Percentiles rank a stretch among this genome's conserved stretches.
Evolutionary conservation across 2,329 filamentous ascomycete species (phyloP).

Genomic region (Xylariaceae sp.): DNA sequence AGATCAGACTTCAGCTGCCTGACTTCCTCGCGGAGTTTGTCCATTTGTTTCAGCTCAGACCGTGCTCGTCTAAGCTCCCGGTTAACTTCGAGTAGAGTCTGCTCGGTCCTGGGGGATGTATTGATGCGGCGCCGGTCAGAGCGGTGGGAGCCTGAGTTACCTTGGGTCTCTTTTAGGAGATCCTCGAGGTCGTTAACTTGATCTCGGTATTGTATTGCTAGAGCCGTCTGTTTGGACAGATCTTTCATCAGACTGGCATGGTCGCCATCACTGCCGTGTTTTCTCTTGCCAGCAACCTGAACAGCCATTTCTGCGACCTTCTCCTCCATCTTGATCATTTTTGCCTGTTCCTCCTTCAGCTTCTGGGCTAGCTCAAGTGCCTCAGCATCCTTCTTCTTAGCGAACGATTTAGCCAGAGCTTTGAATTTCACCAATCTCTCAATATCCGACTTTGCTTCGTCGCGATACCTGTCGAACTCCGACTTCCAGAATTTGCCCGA

Average conservation of each 20-base stretch:
- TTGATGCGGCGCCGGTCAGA: slow-evolving; percentile 41
- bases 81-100: slow-evolving; percentile 55
- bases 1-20: slow-evolving; percentile 55
- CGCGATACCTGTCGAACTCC: slow-evolving; percentile 73
- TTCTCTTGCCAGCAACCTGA: slow-evolving; percentile 50
- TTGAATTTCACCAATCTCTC: slow-evolving; percentile 80
- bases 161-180: slow-evolving; percentile 47
- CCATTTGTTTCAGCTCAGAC: slow-evolving; percentile 56
- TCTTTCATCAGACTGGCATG: slow-evolving; percentile 54
- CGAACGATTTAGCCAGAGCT: slow-evolving; percentile 76
- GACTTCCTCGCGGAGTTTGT: slow-evolving; percentile 56
- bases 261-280: slow-evolving; percentile 45
- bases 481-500: slow-evolving; percentile 82
- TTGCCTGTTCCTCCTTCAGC: slow-evolving; percentile 69
- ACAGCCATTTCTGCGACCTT: slow-evolving; percentile 62
- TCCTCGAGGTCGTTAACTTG: slow-evolving; percentile 62
- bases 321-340: slow-evolving; percentile 65
- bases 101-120: slow-evolving; percentile 53
- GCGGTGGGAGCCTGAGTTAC: slow-evolving; percentile 38
- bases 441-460: slow-evolving; percentile 73
- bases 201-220: slow-evolving; percentile 60
- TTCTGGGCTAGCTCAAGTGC: slow-evolving; percentile 66
- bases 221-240: slow-evolving; percentile 59
- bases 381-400: slow-evolving; percentile 75
- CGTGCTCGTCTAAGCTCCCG: slow-evolving; percentile 58